A percentile compares a stretch with the other conserved stretches of the same genome.
Conservation (phyloP, 192 early-diverging fungal species). For the Phycomyces nitens region DNA sequence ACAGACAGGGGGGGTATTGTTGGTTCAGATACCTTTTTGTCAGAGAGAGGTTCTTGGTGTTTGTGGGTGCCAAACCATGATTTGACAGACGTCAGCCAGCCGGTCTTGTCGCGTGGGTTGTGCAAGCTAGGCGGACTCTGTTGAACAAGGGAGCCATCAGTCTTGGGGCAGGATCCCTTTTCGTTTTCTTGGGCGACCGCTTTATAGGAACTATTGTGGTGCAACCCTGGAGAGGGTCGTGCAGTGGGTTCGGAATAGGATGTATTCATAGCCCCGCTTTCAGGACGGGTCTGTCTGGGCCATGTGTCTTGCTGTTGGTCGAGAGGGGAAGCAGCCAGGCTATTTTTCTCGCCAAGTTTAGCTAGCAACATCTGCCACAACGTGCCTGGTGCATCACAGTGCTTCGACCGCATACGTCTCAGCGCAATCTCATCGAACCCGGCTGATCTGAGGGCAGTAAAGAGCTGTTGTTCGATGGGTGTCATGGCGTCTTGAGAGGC, state of each 20-base stretch:
- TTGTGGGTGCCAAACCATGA: conserved; percentile 12
- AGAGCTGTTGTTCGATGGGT: conserved; percentile 6
- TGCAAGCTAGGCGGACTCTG: not conserved
- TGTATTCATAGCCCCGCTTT: no score
- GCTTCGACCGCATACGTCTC: conserved; percentile 47
- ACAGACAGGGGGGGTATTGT: not conserved
- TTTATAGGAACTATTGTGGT: no score
- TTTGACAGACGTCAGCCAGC: conserved; percentile 28
- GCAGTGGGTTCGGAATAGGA: no score
- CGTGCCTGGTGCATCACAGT: conserved; percentile 54
- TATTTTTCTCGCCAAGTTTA: conserved; percentile 1
- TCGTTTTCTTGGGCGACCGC: no score
- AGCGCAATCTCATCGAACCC: conserved; percentile 58
- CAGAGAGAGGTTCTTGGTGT: not conserved
- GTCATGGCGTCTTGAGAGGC: not conserved
- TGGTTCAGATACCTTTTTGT: not conserved
- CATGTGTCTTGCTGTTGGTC: not conserved
- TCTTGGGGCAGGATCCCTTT: not conserved
- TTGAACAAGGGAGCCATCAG: not conserved
- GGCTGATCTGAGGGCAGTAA: conserved; percentile 19
- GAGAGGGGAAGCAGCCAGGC: not conserved
- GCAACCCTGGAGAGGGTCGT: no score
- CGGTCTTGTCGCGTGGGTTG: conserved; percentile 11
- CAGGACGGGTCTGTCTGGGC: no score
- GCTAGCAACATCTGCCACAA: conserved; percentile 67